Evolutionary conservation across 345 rosid species (phyloP), one percentile per base, ranked within the genome.

Genomic region (Camelina hispida): DNA sequence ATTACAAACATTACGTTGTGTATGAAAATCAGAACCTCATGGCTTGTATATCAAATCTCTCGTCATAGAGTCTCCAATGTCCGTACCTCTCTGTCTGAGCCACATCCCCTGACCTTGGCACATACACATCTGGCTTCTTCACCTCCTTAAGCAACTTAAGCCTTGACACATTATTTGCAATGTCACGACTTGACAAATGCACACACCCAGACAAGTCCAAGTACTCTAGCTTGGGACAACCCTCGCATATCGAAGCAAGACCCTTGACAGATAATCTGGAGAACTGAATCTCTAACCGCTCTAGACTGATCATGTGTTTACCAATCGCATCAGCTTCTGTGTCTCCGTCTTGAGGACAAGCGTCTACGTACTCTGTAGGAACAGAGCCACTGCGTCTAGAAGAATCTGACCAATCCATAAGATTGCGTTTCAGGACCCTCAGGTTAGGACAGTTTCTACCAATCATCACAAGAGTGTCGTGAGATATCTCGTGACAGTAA

Each of bases 321-420:
- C 89, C 93, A n/a, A 88, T 83, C 2, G 92, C 89, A 2, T 75
- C 79, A 17, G 97, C 98, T 66, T 94, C 96, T 0, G 74, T 61
- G 79, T 89, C 93, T 6, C 97, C 95, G 57, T 94, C 98, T 80
- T 85, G 91, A 18, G 96, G 98, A 75, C 88, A 89, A 56, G 91
- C 81, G 61, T 88, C 83, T 38, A 91, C 75, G 30, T 89, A 90
- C 74, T 85, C 91, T 15, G 20, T 0, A 1, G 97, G 98, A 62
- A 89, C 92, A 70, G 77, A 76, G 69, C 93, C 87, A 0, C 2
- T 80, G 56, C 85, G 87, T 10, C 86, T 86, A 23, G 91, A 91
- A 62, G 96, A 80, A 76, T 91, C 91, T 13, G 91, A 79, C 90
- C 90, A 83, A 68, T 89, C 90, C 93, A 88, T 80, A 4, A 91